Percentiles rank a stretch among this genome's conserved stretches.
Conservation (phyloP, 73 alveolate genomes). For the Stentor roeselii region DNA sequence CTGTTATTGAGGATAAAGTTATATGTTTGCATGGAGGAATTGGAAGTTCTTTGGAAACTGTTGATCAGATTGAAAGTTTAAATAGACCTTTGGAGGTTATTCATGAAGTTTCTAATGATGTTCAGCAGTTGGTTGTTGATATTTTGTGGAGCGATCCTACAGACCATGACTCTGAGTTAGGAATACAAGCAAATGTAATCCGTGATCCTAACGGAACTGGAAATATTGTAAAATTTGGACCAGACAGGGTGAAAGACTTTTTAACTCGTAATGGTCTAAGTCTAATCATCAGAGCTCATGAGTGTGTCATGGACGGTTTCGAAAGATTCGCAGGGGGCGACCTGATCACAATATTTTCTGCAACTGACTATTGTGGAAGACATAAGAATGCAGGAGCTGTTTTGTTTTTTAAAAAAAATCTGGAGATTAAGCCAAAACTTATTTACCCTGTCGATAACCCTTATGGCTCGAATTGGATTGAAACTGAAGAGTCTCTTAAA, state of each 20-base stretch:
- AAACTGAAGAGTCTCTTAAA: slow-evolving; percentile 84
- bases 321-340: slow-evolving; percentile 99
- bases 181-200: slow-evolving; percentile 91
- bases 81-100: slow-evolving; percentile 89
- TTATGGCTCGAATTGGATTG: slow-evolving; percentile 88
- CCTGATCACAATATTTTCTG: slow-evolving; percentile 91
- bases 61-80: slow-evolving; percentile 81
- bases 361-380: slow-evolving; percentile 98
- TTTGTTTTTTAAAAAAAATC: slow-evolving; percentile 81
- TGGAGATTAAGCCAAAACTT: slow-evolving; percentile 89
- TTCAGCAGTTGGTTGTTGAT: slow-evolving; percentile 85
- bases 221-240: slow-evolving; percentile 98
- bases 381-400: slow-evolving; percentile 99
- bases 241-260: slow-evolving; percentile 97
- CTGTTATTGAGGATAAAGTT: slow-evolving; percentile 82
- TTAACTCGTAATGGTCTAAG: slow-evolving; percentile 81
- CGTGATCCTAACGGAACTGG: slow-evolving; percentile 99
- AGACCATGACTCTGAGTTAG: slow-evolving; percentile 88
- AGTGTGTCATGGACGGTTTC: slow-evolving; percentile 99
- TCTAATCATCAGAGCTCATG: slow-evolving; percentile 95
- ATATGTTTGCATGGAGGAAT: slow-evolving; percentile 96
- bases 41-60: slow-evolving; percentile 74
- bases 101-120: slow-evolving; percentile 86
- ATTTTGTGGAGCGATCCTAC: slow-evolving; percentile 95
- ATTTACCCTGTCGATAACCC: slow-evolving; percentile 87